phyloP scores from a whole-genome alignment of 305 asterid genomes.

The Andrographis paniculata region DNA sequence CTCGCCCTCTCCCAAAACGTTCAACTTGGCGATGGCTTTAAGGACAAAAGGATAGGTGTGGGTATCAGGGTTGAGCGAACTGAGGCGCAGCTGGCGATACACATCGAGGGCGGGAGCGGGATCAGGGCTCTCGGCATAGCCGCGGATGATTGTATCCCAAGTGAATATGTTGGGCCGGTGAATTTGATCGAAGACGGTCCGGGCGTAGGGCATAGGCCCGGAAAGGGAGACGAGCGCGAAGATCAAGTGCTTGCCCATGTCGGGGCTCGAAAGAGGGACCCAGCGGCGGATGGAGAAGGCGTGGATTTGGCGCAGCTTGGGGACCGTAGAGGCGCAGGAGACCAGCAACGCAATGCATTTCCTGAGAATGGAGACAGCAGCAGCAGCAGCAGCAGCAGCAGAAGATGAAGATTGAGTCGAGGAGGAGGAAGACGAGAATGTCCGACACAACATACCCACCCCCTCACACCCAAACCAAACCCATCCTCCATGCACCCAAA shows the following conservation, averaged over 20 bases:
- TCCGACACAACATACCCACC: neutral
- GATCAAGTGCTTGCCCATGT: conserved; percentile 68
- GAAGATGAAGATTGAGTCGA: too few species aligned
- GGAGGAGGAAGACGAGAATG: neutral
- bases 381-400: too few species aligned
- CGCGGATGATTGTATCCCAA: conserved; percentile 85
- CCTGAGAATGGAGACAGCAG: conserved; percentile 29
- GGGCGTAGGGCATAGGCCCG: conserved; percentile 64
- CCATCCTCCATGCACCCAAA: too few species aligned
- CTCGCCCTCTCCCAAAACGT: conserved; percentile 57
- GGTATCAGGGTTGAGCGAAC: conserved; percentile 45
- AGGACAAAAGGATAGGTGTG: conserved; percentile 82
- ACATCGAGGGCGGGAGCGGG: conserved; percentile 62
- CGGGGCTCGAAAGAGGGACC: conserved; percentile 42
- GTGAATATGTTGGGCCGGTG: conserved; percentile 62
- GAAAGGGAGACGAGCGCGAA: conserved; percentile 52
- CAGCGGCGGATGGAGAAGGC: conserved; percentile 75
- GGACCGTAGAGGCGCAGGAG: conserved; percentile 60
- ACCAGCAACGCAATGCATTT: conserved; percentile 74
- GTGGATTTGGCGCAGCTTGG: conserved; percentile 62
- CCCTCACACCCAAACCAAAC: too few species aligned
- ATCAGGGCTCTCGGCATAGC: conserved; percentile 77
- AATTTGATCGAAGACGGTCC: conserved; percentile 44
- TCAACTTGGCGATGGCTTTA: conserved; percentile 63
- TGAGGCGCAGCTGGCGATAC: conserved; percentile 32